phyloP scores from a whole-genome alignment of 257 asterid genomes.

The Echites panduratus region DNA sequence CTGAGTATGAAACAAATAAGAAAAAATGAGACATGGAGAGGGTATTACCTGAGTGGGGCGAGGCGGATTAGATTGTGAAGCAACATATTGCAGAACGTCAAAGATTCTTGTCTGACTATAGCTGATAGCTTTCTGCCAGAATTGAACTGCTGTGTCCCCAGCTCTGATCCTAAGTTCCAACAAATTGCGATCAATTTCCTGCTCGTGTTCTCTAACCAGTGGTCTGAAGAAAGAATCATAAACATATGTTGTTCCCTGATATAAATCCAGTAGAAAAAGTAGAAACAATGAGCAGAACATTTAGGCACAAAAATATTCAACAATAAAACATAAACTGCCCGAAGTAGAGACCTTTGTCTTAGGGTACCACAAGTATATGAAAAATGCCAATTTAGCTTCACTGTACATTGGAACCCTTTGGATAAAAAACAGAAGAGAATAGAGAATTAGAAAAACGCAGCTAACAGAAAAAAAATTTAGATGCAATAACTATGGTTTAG shows the following conservation, averaged over 20 bases:
- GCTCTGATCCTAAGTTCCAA: constrained; percentile 73
- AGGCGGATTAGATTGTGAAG: constrained; percentile 65
- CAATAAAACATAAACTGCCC: not conserved
- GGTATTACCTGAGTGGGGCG: constrained; percentile 55
- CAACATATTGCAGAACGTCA: constrained; percentile 73
- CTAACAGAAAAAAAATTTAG: constrained; percentile 1
- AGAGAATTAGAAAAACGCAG: not conserved
- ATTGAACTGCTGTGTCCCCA: constrained; percentile 60
- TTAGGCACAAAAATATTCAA: constrained; percentile 8
- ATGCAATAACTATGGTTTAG: not conserved
- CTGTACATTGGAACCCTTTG: constrained; percentile 95
- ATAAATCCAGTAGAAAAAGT: constrained; percentile 22
- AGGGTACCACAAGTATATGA: constrained; percentile 89
- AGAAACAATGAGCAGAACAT: constrained; percentile 3
- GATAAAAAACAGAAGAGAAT: not conserved
- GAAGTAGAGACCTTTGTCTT: constrained; percentile 68
- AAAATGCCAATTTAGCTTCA: constrained; percentile 96
- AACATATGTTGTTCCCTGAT: constrained; percentile 90
- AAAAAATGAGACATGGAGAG: not conserved
- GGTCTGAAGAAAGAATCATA: constrained; percentile 91
- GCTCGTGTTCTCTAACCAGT: constrained; percentile 68
- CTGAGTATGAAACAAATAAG: not conserved
- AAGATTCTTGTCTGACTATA: constrained; percentile 78
- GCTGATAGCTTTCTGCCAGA: constrained; percentile 58
- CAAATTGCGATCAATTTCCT: constrained; percentile 84